Conservation (phyloP, 345 rosid genomes). For the Ricinus communis region DNA sequence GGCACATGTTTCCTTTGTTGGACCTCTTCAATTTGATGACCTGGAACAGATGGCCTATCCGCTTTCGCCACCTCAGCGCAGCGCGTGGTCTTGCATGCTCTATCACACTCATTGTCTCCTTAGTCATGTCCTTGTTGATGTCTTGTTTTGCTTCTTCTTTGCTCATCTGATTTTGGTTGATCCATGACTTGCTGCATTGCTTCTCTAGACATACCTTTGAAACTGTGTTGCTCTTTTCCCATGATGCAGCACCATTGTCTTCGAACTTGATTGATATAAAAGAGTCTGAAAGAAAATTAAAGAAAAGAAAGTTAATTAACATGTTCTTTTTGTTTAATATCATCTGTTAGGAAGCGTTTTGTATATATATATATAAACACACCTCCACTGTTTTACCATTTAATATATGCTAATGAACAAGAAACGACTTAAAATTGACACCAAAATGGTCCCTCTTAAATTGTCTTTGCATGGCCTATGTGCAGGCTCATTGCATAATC, state of each 20-base stretch:
- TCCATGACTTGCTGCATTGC: conserved; percentile 44
- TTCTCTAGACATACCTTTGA: conserved; percentile 53
- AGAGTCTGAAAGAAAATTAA: conserved; percentile 53
- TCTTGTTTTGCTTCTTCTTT: conserved; percentile 22
- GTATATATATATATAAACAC: neutral
- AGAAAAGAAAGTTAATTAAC: neutral
- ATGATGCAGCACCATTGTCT: conserved; percentile 74
- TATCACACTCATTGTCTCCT: conserved; percentile 46
- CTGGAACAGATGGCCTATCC: conserved; percentile 81
- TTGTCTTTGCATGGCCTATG: no score
- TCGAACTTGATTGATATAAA: conserved; percentile 92
- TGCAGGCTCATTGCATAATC: no score
- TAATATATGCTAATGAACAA: neutral
- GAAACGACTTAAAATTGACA: conserved; percentile 7
- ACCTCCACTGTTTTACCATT: neutral
- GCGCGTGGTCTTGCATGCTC: conserved; percentile 61
- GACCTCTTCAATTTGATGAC: conserved; percentile 76
- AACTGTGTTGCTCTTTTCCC: conserved; percentile 66
- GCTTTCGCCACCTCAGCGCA: conserved; percentile 82
- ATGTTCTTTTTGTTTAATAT: neutral
- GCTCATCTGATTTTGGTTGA: conserved; percentile 7
- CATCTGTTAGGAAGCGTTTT: conserved; percentile 1
- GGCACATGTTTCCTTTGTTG: conserved; percentile 55
- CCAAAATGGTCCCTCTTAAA: conserved; percentile 2
- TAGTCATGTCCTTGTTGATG: neutral